Percentiles rank a stretch among this genome's conserved stretches.
Evolutionary conservation across 192 early-diverging fungal genomes (phyloP).

Genomic region (Coemansia sp.): DNA sequence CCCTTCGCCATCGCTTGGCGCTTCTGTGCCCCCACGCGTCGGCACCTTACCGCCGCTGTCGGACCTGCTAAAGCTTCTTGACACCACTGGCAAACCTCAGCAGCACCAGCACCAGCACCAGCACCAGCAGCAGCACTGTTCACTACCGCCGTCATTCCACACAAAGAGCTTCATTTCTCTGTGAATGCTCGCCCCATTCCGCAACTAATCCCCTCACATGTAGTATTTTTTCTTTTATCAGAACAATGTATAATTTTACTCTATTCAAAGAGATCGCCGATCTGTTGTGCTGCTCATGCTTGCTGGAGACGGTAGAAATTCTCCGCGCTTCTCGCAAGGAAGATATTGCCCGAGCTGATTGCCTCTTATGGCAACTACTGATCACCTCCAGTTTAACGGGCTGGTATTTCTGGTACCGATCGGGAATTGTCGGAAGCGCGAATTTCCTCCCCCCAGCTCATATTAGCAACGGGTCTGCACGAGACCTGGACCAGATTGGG

Average conservation of each 20-base stretch:
- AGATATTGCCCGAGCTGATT: neutral
- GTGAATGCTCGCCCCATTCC: neutral
- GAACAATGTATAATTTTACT: neutral
- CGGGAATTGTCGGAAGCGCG: neutral
- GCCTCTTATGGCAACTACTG: neutral
- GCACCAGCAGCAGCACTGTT: conserved; percentile 2
- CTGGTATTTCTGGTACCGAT: neutral
- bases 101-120: neutral
- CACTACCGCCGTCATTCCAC: neutral
- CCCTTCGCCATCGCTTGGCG: conserved; percentile 18
- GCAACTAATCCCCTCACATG: neutral
- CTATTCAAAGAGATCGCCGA: neutral
- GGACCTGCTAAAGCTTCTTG: conserved; percentile 31
- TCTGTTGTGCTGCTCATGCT: no score
- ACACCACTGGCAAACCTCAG: conserved; percentile 5
- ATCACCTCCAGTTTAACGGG: neutral
- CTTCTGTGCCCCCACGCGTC: conserved; percentile 10
- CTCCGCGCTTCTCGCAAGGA: neutral
- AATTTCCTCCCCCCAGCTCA: conserved; percentile 1
- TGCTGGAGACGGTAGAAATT: no score
- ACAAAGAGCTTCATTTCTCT: conserved; percentile 1
- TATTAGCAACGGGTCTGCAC: neutral
- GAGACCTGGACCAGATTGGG: neutral
- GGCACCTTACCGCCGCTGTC: conserved; percentile 34
- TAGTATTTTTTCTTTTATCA: neutral